Evolutionary conservation across 2,329 filamentous ascomycete genomes (phyloP).

Genomic region (Fusarium hainanense): DNA sequence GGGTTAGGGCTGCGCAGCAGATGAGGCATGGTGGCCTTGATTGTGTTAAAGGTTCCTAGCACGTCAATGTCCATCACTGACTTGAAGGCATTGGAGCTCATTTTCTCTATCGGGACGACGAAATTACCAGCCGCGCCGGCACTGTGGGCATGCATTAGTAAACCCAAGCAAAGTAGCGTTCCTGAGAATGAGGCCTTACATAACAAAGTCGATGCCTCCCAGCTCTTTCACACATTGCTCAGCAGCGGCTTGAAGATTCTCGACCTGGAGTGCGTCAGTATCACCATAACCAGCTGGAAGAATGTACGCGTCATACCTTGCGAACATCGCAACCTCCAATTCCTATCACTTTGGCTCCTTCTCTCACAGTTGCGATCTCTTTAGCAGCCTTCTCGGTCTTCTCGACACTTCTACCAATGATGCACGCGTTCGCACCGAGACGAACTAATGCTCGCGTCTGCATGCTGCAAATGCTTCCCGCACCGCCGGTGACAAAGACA

Average conservation of each 20-base stretch:
- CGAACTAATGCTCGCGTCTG: slow-evolving; percentile 93
- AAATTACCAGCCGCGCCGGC: slow-evolving; percentile 98
- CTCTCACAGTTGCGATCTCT: slow-evolving; percentile 82
- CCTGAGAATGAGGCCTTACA: slow-evolving; percentile 66
- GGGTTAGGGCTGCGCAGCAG: slow-evolving; percentile 80
- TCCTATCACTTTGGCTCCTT: slow-evolving; percentile 85
- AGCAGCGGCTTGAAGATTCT: slow-evolving; percentile 69
- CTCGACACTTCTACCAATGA: slow-evolving; percentile 87
- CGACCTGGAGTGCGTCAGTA: slow-evolving; percentile 39
- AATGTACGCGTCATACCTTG: slow-evolving; percentile 58
- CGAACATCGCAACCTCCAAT: slow-evolving; percentile 85
- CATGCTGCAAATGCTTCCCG: slow-evolving; percentile 91
- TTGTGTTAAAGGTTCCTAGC: slow-evolving; percentile 90
- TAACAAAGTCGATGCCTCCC: slow-evolving; percentile 90
- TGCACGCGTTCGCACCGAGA: slow-evolving; percentile 92
- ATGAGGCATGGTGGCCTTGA: slow-evolving; percentile 90
- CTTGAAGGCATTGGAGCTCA: slow-evolving; percentile 92
- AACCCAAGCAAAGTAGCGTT: not conserved
- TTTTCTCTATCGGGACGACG: slow-evolving; percentile 82
- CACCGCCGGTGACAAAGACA: slow-evolving; percentile 93
- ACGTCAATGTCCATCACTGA: slow-evolving; percentile 97
- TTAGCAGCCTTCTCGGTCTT: slow-evolving; percentile 86
- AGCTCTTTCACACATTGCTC: slow-evolving; percentile 84
- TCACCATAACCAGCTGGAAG: not conserved
- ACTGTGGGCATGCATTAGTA: slow-evolving; percentile 56